Evolutionary conservation across 768 basidiomycete genomes (phyloP), one percentile per base, ranked within the genome.

Genomic region (Hygrocybe punicea): DNA sequence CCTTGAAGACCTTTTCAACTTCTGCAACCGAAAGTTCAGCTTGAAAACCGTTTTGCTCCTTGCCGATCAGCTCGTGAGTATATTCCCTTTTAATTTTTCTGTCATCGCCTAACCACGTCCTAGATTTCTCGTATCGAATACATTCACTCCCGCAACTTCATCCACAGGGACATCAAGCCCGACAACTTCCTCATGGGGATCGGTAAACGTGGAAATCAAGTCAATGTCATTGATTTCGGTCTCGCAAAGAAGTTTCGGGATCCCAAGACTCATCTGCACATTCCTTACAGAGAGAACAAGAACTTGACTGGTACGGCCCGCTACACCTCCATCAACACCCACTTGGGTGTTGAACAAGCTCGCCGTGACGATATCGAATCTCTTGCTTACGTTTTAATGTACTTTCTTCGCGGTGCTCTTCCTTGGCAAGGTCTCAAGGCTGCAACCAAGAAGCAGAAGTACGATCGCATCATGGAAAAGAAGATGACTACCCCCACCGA

Each of bases 391-490:
- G 97, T 98, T 21, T 84, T 99, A 64, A 98, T 99, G 96, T 99
- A 99, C 81, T 99, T 99, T 85, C 88, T 99, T 62, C 93, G 96
- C 62, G 97, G 96, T 49, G 89, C 93, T 56, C 84, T 99, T 44
- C 96, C 96, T 33, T 99, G 96, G 96, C 97, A 99, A 74, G 97
- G 97, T 58, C 85, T 99, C 71, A 99, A 99, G 80, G 97, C 97
- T 58, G 96, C 96, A 39, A 99, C 97, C 58, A 99, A 99, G 92
- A 99, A 99, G 85, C 97, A 99, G 82, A 99, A 99, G 80, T 98
- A 98, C 74, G 97, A 98, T 76, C 89, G 97, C 59, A 99, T 99
- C 79, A 99, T 99, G 97, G 97, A 99, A 78, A 99, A 99, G 85
- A 99, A 99, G 85, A 98, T 99, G 94, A 98, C 97, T 36, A 97